Evolutionary conservation across 2,329 filamentous ascomycete species (phyloP), one percentile per base, ranked within the genome.

Genomic region (Colletotrichum kahawae): DNA sequence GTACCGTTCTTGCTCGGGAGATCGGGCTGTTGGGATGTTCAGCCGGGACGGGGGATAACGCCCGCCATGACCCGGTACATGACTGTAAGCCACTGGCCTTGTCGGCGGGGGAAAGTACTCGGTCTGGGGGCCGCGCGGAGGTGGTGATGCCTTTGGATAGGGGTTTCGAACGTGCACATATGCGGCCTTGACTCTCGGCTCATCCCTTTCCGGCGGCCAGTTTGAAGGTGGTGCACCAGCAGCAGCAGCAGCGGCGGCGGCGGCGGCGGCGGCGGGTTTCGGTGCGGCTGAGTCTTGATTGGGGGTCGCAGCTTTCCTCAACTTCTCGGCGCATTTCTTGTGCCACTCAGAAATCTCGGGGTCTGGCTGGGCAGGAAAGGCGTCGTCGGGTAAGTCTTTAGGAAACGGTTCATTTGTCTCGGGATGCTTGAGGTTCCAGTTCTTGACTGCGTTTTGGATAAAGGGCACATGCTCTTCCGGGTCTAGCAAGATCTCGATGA

Each of bases 391-490:
- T 5, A 93, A 84, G 69, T 92, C 88, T 8, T 83, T 76, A 0
- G 92, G 92, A 77, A 96, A 95, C 38, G 87, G 87, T 71, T 92
- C 90, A 54, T 94, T 92, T 0, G 95, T 95, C 57, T 92, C 90
- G 0, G 94, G 94, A 79, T 97, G 92, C 75, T 90, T 91, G 74
- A 98, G 89, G 43, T 92, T 89, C 90, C 95, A 98, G 77, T 94
- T 88, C 76, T 90, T 90, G 5, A 98, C 94, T 1, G 95, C 95
- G 80, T 91, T 93, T 80, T 97, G 95, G 29, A 99, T 84, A 79
- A 95, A 96, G 0, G 92, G 92, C 1, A 95, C 94, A 85, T 98
- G 96, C 79, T 97, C 95, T 78, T 97, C 93, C 0, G 97, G 97
- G 2, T 93, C 94, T 2, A 98, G 90, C 43, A 98, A 87, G 27